A percentile compares a stretch with the other conserved stretches of the same genome.
These are phyloP conservation scores for Citrus australasica DNA, from an alignment of 345 rosid genomes.

Conservation along the genomic window DNA sequence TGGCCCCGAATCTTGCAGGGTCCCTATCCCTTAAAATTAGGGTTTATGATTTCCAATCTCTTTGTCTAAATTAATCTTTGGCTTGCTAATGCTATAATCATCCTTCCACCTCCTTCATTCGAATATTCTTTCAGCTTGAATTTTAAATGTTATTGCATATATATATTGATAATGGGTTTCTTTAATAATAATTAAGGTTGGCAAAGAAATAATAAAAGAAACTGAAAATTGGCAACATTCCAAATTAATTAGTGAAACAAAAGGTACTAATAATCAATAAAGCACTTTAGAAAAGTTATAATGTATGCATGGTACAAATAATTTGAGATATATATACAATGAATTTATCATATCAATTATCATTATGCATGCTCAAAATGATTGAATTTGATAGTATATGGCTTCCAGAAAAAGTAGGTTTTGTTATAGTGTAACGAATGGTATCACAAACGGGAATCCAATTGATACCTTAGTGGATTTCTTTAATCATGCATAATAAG, in stretches of 20 bases:
- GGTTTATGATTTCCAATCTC: conserved; percentile 13
- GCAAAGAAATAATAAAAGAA: not conserved
- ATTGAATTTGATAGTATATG: not conserved
- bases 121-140: not conserved
- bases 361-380: not conserved
- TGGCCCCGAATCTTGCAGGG: conserved; percentile 31
- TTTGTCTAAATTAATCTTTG: conserved; percentile 12
- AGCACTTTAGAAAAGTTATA: not conserved
- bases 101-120: conserved; percentile 35
- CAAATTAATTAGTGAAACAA: not conserved
- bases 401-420: not conserved
- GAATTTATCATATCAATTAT: not conserved
- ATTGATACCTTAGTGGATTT: conserved; percentile 9
- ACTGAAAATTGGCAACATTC: not conserved
- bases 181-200: conserved; percentile 14
- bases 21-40: conserved; percentile 30
- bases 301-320: not conserved
- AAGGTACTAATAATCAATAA: not conserved
- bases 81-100: conserved; percentile 36
- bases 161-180: conserved; percentile 14
- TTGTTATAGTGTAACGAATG: not conserved
- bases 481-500: not conserved
- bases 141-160: not conserved
- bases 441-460: conserved; percentile 5
- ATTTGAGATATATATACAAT: not conserved